Conservation (phyloP, 805 yeast species). For the Yamadazyma phyllophila region DNA sequence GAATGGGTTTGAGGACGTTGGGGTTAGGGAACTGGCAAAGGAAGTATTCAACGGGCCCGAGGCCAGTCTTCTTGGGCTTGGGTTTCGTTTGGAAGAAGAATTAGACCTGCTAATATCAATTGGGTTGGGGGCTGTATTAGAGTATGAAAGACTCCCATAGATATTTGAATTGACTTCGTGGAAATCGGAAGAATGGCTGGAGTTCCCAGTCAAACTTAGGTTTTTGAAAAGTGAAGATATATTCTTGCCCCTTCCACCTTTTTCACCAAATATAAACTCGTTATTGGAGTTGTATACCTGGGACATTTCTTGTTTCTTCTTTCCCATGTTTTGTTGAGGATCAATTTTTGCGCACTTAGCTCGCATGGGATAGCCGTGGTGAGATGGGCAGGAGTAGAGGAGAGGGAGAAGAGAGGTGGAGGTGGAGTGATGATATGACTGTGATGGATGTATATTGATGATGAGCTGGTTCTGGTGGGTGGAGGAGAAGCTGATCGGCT, state of each 20-base stretch:
- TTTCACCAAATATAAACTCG: slow-evolving; percentile 66
- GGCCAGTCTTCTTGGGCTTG: slow-evolving; percentile 11
- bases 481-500: too few relatives aligned
- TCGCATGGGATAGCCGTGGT: not conserved
- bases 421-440: too few relatives aligned
- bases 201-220: slow-evolving; percentile 35
- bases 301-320: slow-evolving; percentile 44
- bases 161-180: slow-evolving; percentile 35
- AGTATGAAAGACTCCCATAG: slow-evolving; percentile 36
- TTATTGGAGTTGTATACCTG: slow-evolving; percentile 42
- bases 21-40: slow-evolving; percentile 10
- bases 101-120: slow-evolving; percentile 9
- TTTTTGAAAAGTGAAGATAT: slow-evolving; percentile 50
- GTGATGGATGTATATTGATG: too few relatives aligned
- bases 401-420: not conserved
- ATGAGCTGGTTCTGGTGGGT: too few relatives aligned
- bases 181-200: slow-evolving; percentile 14
- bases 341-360: slow-evolving; percentile 3
- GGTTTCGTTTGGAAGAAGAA: not conserved
- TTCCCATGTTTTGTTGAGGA: slow-evolving; percentile 29
- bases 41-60: slow-evolving; percentile 12
- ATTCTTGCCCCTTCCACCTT: slow-evolving; percentile 65
- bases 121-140: not conserved
- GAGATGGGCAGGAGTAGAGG: not conserved
- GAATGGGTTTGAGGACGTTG: slow-evolving; percentile 9